Evolutionary conservation across 2,329 filamentous ascomycete genomes (phyloP).

Genomic region (Westerdykella ornata): DNA sequence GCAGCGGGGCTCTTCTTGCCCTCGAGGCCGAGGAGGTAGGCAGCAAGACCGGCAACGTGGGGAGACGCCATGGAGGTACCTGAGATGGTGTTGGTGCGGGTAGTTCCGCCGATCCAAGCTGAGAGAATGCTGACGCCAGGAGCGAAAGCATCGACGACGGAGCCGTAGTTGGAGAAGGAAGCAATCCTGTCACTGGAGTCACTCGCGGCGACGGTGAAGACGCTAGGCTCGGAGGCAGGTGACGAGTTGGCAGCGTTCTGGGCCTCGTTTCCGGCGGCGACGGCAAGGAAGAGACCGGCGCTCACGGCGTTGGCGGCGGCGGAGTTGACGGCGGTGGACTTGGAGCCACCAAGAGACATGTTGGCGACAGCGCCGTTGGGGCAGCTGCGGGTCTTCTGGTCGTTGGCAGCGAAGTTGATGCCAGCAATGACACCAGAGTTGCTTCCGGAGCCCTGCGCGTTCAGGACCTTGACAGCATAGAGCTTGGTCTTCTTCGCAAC

Average conservation of each 20-base stretch:
- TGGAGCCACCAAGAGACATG: constrained; percentile 38
- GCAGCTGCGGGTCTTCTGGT: constrained; percentile 30
- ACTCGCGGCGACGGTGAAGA: constrained; percentile 38
- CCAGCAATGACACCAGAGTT: constrained; percentile 38
- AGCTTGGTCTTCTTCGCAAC: constrained; percentile 37
- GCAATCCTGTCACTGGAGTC: constrained; percentile 33
- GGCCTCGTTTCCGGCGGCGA: constrained; percentile 38
- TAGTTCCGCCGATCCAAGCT: constrained; percentile 37
- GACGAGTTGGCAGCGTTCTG: constrained; percentile 29
- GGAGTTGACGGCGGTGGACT: constrained; percentile 34
- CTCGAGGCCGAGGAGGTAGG: constrained; percentile 55
- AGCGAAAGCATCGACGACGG: constrained; percentile 28
- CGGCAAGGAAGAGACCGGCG: constrained; percentile 37
- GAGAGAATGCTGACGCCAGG: constrained; percentile 35
- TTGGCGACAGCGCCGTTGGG: constrained; percentile 34
- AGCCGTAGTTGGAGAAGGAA: constrained; percentile 38
- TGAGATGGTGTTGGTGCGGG: constrained; percentile 37
- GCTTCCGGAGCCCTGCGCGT: constrained; percentile 35
- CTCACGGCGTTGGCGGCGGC: constrained; percentile 32
- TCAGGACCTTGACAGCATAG: constrained; percentile 39
- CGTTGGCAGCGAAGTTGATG: constrained; percentile 34
- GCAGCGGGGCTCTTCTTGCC: constrained; percentile 12
- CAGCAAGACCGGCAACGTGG: constrained; percentile 59
- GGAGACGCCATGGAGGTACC: constrained; percentile 61
- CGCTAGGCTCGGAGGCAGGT: constrained; percentile 36